A percentile compares a stretch with the other conserved stretches of the same genome.
Evolutionary conservation across 2,329 filamentous ascomycete genomes (phyloP).

Genomic region (Teratosphaeria gauchensis): DNA sequence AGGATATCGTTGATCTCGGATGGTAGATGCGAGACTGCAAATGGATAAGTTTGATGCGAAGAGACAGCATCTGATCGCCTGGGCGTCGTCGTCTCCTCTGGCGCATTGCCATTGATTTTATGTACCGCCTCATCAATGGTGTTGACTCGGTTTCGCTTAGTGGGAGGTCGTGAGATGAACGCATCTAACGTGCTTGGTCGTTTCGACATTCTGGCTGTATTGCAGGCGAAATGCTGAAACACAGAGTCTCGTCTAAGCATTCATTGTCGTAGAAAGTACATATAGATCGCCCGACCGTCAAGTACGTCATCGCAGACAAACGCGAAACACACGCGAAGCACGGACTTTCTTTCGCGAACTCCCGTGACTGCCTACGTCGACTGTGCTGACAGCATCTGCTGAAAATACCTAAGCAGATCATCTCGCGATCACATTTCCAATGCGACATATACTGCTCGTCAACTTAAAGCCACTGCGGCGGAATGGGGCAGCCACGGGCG

Average conservation of each 20-base stretch:
- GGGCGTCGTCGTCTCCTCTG: neutral
- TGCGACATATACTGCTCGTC: neutral
- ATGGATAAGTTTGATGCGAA: slow-evolving; percentile 44
- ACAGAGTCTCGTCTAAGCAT: neutral
- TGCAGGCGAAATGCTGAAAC: neutral
- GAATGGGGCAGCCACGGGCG: slow-evolving; percentile 23
- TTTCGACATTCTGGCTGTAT: slow-evolving; percentile 15
- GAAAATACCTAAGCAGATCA: neutral
- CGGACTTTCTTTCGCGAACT: neutral
- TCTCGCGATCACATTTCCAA: neutral
- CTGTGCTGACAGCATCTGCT: no score
- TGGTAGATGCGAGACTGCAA: slow-evolving; percentile 42
- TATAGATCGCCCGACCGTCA: neutral
- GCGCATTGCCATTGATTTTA: neutral
- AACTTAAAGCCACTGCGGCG: slow-evolving; percentile 5
- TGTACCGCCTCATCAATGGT: neutral
- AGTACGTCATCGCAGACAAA: neutral
- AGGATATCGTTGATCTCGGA: slow-evolving; percentile 32
- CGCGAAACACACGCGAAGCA: neutral
- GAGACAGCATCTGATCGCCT: slow-evolving; percentile 16
- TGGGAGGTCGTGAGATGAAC: slow-evolving; percentile 51
- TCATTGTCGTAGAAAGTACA: no score
- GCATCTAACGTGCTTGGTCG: slow-evolving; percentile 57
- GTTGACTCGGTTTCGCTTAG: slow-evolving; percentile 24
- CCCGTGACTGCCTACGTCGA: neutral